Conservation (phyloP, 2,329 filamentous ascomycete genomes). For the Tolypocladium tundrense region DNA sequence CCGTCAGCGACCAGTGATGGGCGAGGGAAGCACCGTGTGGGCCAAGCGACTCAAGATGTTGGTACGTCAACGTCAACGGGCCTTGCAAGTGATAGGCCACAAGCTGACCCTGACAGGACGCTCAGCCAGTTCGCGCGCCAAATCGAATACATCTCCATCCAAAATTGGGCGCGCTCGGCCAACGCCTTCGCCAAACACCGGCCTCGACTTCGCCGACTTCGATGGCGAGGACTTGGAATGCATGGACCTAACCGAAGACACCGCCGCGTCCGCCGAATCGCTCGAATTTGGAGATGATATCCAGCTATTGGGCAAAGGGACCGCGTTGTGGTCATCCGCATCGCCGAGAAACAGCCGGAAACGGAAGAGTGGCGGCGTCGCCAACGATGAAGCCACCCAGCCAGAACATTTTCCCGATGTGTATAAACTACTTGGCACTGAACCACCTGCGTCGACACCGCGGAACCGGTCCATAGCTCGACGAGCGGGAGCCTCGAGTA, state of each 20-base stretch:
- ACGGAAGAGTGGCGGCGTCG: conserved; percentile 39
- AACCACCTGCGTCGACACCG: conserved; percentile 25
- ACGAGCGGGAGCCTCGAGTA: conserved; percentile 9
- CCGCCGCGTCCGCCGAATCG: conserved; percentile 22
- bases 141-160: conserved; percentile 12
- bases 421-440: conserved; percentile 34
- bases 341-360: conserved; percentile 34
- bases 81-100: not conserved
- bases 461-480: conserved; percentile 11
- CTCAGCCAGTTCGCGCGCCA: conserved; percentile 9
- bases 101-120: not conserved
- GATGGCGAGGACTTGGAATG: conserved; percentile 24
- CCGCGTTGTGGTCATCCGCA: conserved; percentile 26
- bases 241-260: conserved; percentile 30
- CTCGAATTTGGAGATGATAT: conserved; percentile 25
- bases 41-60: conserved; percentile 2
- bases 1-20: conserved; percentile 19
- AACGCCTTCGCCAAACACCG: conserved; percentile 8
- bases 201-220: conserved; percentile 23
- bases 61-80: conserved; percentile 2
- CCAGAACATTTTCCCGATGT: conserved; percentile 45
- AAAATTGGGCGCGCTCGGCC: conserved; percentile 12
- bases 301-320: conserved; percentile 33
- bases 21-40: conserved; percentile 8
- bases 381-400: conserved; percentile 21